Base-by-base conservation (phyloP, 179 eudicot species). In the Patellifolia procumbens region DNA sequence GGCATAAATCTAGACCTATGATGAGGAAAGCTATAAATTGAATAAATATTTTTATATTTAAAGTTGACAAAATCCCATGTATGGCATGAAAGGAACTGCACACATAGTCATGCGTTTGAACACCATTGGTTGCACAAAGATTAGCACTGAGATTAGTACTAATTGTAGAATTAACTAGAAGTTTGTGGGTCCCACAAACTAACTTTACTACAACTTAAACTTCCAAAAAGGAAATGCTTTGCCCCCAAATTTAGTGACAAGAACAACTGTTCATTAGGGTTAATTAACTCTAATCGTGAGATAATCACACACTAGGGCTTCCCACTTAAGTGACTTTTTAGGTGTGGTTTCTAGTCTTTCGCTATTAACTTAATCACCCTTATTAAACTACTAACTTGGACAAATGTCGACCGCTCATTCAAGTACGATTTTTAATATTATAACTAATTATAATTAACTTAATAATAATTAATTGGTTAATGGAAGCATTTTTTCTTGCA, bases 401-500 rank as follows among this genome's bases (percentile, higher is more conserved):
- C 84, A 82, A 78, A 76, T 78, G 81, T 78, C 68, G 73, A 69
- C 84, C 84, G 61, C 53, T 62, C 61, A 70, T 78, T 78, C 4
- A 79, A 9, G 81, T 82, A 78, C 84, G 72, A 72, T 31, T 39
- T 8, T 53, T 53, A 29, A 22, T 28, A 51, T 37, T 26, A 61
- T 49, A 55, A 37, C n/a, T n/a, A n/a, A n/a, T n/a, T n/a, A n/a
- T n/a, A n/a, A n/a, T n/a, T 53, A 26, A 34, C 22, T 26, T 49
- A 35, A 9, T 0, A 31, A 26, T 5, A 3, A 64, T 7, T 53
- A 5, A 19, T 19, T 58, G 74, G 20, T 6, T 19, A 59, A 76
- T 22, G 29, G 65, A 77, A 28, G 53, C 67, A 51, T 12, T 52
- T 51, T 49, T 20, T 55, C 74, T 56, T 68, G 79, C 72, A 76